Percentiles rank a stretch among this genome's conserved stretches.
Evolutionary conservation across 805 yeast genomes (phyloP).

Genomic region (Lachancea sp.): DNA sequence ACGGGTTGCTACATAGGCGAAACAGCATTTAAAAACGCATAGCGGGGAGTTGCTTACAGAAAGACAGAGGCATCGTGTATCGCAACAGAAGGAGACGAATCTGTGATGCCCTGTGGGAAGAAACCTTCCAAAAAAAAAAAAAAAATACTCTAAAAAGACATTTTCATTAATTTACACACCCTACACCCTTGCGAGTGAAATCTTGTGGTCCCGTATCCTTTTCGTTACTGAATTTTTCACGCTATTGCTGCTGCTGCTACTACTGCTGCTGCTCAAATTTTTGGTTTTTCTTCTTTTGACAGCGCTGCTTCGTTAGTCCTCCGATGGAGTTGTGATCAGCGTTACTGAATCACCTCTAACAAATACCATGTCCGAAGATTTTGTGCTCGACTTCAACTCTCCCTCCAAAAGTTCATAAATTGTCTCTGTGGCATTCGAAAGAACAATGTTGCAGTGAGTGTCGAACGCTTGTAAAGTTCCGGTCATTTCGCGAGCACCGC

Average conservation of each 20-base stretch:
- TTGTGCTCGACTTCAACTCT: slow-evolving; percentile 40
- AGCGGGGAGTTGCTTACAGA: neutral
- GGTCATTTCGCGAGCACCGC: slow-evolving; percentile 88
- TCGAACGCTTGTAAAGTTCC: slow-evolving; percentile 93
- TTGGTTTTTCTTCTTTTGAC: no score
- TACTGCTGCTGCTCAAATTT: no score
- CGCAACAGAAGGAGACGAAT: neutral
- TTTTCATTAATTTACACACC: neutral
- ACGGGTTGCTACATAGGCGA: slow-evolving; percentile 43
- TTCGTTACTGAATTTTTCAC: neutral
- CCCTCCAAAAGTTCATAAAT: slow-evolving; percentile 54
- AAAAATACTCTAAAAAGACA: neutral
- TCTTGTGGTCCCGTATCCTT: neutral
- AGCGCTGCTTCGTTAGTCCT: slow-evolving; percentile 16
- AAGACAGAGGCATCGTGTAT: neutral
- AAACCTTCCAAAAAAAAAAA: neutral
- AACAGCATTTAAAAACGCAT: slow-evolving; percentile 42
- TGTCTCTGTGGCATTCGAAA: slow-evolving; percentile 87
- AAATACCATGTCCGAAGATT: slow-evolving; percentile 80
- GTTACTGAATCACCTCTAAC: slow-evolving; percentile 98
- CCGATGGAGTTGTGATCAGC: slow-evolving; percentile 52
- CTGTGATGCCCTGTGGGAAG: no score
- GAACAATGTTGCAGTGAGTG: slow-evolving; percentile 92
- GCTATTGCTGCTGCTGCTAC: no score
- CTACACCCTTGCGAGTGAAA: neutral